Evolutionary conservation across 305 asterid genomes (phyloP), one percentile per base, ranked within the genome.

Genomic region (Solanum aculeatissimum): DNA sequence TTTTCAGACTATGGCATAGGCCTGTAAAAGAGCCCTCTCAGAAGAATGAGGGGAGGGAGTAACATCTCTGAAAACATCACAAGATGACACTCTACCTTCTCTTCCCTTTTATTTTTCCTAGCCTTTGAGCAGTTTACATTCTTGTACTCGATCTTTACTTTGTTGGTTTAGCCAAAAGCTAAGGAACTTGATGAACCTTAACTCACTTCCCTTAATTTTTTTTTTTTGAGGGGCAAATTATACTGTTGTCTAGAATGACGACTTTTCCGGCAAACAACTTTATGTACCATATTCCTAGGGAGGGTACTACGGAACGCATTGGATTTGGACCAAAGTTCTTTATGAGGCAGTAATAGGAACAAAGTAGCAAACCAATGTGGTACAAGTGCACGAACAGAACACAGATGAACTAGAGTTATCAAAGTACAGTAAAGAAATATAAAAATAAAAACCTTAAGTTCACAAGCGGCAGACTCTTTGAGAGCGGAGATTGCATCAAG

Each of bases 401-500:
- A 38, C 51, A 69, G 19, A 68, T 32, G 74, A 68, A 68, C 6
- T 4, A 68, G 9, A 18, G 47, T 32, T 8, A 7, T 66, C 74
- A 66, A 32, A 66, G 75, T 68, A 18, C 2, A 18, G 49, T 16
- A 68, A 18, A 66, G 13, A 35, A 32, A 66, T 55, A 42, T 55
- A 29, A 10, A 16, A 29, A 40, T 3, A 9, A 10, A 42, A 58
- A 86, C 90, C 91, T 90, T 87, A 72, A 85, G 89, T 86, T 90
- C 87, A 78, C 85, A 32, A 40, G 91, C 91, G 2, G 90, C 66
- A 74, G 92, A 75, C 83, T 85, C 29, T 81, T 88, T 88, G 86
- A 89, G 88, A 68, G 90, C 89, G 42, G 86, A 29, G 57, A 88
- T 85, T 80, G 88, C 91, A 63, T 85, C 92, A 58, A 90, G 84